phyloP scores from a whole-genome alignment of 352 stramenopile species.

The Pythium myriotylum region DNA sequence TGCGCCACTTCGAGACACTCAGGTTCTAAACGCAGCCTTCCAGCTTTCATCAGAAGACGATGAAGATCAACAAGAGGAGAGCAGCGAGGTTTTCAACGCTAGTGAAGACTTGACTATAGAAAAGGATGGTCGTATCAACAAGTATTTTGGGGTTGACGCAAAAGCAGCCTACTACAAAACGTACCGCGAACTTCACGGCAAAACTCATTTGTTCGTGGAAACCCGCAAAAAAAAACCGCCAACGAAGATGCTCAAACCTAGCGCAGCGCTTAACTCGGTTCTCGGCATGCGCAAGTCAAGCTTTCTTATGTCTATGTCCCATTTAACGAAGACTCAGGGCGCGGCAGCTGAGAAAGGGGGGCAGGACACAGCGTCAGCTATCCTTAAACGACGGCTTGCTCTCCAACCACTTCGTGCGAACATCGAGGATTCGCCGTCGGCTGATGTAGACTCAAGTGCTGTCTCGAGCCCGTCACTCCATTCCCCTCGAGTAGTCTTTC shows the following conservation, averaged over 20 bases:
- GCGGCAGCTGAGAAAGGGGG: neutral
- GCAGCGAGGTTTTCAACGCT: conserved; percentile 19
- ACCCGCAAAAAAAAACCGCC: conserved; percentile 16
- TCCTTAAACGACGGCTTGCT: conserved; percentile 10
- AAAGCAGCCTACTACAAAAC: conserved; percentile 56
- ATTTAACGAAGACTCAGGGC: neutral
- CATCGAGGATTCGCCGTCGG: neutral
- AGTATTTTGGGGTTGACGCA: conserved; percentile 54
- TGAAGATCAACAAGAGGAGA: conserved; percentile 26
- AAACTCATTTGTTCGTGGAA: conserved; percentile 59
- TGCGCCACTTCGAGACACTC: conserved; percentile 38
- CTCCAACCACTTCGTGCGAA: conserved; percentile 20
- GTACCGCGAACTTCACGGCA: conserved; percentile 58
- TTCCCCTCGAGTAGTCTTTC: conserved; percentile 54
- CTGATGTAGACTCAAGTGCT: neutral
- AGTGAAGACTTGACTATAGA: conserved; percentile 3
- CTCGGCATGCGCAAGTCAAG: conserved; percentile 23
- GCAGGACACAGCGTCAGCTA: neutral
- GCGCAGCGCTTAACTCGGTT: conserved; percentile 20
- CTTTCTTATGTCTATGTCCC: conserved; percentile 14
- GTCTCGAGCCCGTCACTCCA: conserved; percentile 31
- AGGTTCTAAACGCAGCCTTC: conserved; percentile 35
- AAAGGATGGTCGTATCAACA: conserved; percentile 18
- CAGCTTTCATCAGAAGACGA: conserved; percentile 13
- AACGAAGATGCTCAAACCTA: conserved; percentile 24